Percentiles rank a stretch among this genome's conserved stretches.
These are phyloP conservation scores for Penicillium sp. DNA, from an alignment of 2,329 filamentous ascomycete genomes.

Conservation along the genomic window DNA sequence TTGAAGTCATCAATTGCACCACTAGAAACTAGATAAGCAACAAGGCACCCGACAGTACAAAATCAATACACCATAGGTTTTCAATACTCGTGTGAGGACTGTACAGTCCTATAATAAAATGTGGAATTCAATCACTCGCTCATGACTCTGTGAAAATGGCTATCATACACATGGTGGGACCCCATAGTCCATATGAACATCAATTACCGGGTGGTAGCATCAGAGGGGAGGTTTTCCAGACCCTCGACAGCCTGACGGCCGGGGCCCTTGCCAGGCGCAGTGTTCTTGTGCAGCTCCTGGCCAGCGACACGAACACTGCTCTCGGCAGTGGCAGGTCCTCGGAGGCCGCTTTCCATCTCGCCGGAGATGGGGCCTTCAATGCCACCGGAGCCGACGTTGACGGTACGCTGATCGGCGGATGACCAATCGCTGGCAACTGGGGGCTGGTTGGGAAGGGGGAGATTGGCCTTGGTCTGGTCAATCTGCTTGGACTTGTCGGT, in stretches of 20 bases:
- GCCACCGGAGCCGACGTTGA: slow-evolving; percentile 67
- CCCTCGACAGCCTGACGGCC: slow-evolving; percentile 63
- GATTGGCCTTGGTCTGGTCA: slow-evolving; percentile 65
- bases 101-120: neutral
- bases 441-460: slow-evolving; percentile 75
- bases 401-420: slow-evolving; percentile 64
- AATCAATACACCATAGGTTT: too few relatives aligned
- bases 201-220: slow-evolving; percentile 54
- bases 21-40: too few relatives aligned
- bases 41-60: too few relatives aligned
- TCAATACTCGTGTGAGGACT: too few relatives aligned
- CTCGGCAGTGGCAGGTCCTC: slow-evolving; percentile 59
- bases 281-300: slow-evolving; percentile 55
- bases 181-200: slow-evolving; percentile 29
- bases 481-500: slow-evolving; percentile 62
- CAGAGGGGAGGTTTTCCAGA: slow-evolving; percentile 56
- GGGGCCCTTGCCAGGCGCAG: slow-evolving; percentile 46
- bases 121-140: slow-evolving; percentile 12
- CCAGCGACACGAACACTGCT: slow-evolving; percentile 51
- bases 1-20: too few relatives aligned
- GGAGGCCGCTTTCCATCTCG: slow-evolving; percentile 51
- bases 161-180: slow-evolving; percentile 21
- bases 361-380: slow-evolving; percentile 53
- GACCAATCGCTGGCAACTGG: slow-evolving; percentile 76
- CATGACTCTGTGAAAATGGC: slow-evolving; percentile 16